These are phyloP conservation scores for Jaapia argillacea DNA, from an alignment of 768 basidiomycete species.

Conservation along the genomic window DNA sequence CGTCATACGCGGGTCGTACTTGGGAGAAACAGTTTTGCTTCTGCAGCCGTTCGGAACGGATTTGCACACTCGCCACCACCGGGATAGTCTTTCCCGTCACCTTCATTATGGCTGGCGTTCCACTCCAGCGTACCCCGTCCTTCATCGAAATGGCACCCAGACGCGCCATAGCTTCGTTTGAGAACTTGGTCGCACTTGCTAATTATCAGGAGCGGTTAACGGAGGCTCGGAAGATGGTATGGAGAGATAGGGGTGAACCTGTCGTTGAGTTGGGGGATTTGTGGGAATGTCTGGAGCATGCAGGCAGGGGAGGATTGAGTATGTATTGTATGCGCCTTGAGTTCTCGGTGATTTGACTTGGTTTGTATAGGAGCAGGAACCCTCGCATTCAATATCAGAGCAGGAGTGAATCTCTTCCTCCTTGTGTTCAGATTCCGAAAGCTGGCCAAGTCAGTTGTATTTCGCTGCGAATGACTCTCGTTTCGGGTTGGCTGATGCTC, in stretches of 20 bases:
- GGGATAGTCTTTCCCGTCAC: no score
- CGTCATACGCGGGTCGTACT: no score
- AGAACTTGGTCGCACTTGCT: slow-evolving; percentile 76
- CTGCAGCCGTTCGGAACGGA: no score
- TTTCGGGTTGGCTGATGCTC: no score
- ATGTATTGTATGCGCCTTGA: slow-evolving; percentile 21
- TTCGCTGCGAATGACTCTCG: no score
- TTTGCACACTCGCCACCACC: no score
- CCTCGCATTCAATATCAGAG: slow-evolving; percentile 74
- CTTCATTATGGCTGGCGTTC: background rate
- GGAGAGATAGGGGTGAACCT: slow-evolving; percentile 72
- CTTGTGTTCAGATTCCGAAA: slow-evolving; percentile 63
- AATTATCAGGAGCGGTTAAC: slow-evolving; percentile 71
- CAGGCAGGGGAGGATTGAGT: slow-evolving; percentile 62
- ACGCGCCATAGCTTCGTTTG: slow-evolving; percentile 64
- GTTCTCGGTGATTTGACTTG: no score
- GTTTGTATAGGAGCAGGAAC: slow-evolving; percentile 72
- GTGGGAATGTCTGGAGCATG: slow-evolving; percentile 62
- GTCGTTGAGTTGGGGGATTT: slow-evolving; percentile 56
- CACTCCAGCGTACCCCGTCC: slow-evolving; percentile 16
- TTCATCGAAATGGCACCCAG: slow-evolving; percentile 43
- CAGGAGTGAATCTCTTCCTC: slow-evolving; percentile 74
- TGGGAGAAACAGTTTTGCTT: no score
- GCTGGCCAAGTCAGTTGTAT: slow-evolving; percentile 47
- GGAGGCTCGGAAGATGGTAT: slow-evolving; percentile 71